Conservation (phyloP, 73 alveolate genomes). For the Symbiodinium pilosum region DNA sequence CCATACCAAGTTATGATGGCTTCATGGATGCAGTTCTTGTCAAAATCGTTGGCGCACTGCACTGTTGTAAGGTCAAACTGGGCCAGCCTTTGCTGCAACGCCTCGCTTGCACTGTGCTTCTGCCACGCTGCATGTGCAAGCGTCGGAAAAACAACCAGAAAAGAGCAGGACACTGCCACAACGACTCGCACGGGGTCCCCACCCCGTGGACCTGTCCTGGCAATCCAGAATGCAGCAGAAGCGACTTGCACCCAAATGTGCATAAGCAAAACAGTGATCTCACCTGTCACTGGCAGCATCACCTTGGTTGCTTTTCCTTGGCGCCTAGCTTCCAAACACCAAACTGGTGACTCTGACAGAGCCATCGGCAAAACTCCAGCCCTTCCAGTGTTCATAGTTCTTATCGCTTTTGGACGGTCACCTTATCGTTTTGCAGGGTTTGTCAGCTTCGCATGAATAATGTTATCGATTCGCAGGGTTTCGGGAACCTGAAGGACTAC, state of each 20-base stretch:
- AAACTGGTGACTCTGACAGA: too few species aligned
- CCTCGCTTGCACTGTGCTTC: not conserved
- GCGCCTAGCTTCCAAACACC: too few species aligned
- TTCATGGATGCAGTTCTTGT: not conserved
- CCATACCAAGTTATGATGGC: slow-evolving; percentile 34
- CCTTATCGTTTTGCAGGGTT: too few species aligned
- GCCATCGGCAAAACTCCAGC: too few species aligned
- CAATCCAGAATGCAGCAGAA: not conserved
- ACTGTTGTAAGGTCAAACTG: slow-evolving; percentile 8
- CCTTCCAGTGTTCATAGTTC: too few species aligned
- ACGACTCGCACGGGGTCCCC: not conserved
- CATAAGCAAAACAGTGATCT: not conserved
- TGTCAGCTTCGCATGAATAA: too few species aligned
- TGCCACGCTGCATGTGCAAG: not conserved
- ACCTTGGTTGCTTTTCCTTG: too few species aligned
- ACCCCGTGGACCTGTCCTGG: slow-evolving; percentile 2
- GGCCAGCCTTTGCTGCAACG: not conserved
- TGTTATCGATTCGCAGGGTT: too few species aligned
- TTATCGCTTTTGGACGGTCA: too few species aligned
- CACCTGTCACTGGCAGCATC: not conserved
- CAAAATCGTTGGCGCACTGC: slow-evolving; percentile 10
- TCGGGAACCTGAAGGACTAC: too few species aligned
- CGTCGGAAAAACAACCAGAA: not conserved
- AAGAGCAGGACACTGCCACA: not conserved
- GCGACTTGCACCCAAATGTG: not conserved